A percentile compares a stretch with the other conserved stretches of the same genome.
These are phyloP conservation scores for Pluteus cervinus DNA, from an alignment of 768 basidiomycete species.

Conservation along the genomic window DNA sequence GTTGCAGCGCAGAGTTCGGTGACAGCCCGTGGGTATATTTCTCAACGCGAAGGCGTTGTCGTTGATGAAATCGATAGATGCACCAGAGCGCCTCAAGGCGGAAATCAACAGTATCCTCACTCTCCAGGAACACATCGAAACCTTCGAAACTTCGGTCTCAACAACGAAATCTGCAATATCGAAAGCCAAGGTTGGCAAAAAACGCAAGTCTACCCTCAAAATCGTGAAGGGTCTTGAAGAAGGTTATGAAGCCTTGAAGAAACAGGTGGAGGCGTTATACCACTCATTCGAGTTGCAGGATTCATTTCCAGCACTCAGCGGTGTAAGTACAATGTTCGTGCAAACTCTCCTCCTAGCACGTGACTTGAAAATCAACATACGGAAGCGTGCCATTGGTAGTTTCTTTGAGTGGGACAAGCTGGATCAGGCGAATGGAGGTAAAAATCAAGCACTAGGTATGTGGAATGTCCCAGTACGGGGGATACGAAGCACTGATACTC, in stretches of 20 bases:
- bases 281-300: slow-evolving; percentile 25
- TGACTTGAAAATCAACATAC: slow-evolving; percentile 32
- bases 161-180: slow-evolving; percentile 1
- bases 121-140: slow-evolving; percentile 21
- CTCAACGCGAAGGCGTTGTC: neutral
- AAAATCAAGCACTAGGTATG: slow-evolving; percentile 22
- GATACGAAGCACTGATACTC: neutral
- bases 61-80: slow-evolving; percentile 14
- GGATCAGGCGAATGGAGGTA: slow-evolving; percentile 21
- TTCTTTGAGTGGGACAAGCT: slow-evolving; percentile 30
- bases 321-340: slow-evolving; percentile 22
- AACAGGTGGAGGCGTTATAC: slow-evolving; percentile 25
- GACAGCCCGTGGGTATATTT: neutral
- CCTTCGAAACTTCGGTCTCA: slow-evolving; percentile 15
- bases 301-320: slow-evolving; percentile 25
- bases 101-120: slow-evolving; percentile 24
- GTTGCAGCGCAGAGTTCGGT: neutral
- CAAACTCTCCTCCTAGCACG: slow-evolving; percentile 22
- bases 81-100: slow-evolving; percentile 21
- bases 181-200: slow-evolving; percentile 10
- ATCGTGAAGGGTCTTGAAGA: slow-evolving; percentile 15
- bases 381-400: slow-evolving; percentile 20
- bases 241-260: slow-evolving; percentile 13
- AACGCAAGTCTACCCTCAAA: slow-evolving; percentile 2
- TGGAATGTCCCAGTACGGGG: neutral